A percentile compares a stretch with the other conserved stretches of the same genome.
These are phyloP conservation scores for Starmerella powellii DNA, from an alignment of 805 yeast species.

Conservation along the genomic window DNA sequence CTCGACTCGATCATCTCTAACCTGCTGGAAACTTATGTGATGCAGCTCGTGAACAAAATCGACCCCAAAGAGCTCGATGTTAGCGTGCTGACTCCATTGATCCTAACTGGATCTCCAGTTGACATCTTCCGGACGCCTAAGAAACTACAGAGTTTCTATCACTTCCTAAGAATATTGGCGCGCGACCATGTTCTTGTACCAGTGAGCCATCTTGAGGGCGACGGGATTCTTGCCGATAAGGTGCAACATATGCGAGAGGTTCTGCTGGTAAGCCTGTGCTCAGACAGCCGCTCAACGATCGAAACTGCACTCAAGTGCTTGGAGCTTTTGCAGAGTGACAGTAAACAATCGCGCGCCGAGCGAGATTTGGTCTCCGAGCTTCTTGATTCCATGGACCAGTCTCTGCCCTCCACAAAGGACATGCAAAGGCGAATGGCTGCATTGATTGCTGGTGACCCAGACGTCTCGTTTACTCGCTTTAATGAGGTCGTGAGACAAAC, in stretches of 20 bases:
- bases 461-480: not conserved
- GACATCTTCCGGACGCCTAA: not conserved
- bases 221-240: not conserved
- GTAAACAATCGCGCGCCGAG: not conserved
- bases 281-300: not conserved
- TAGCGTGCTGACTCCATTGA: too few species aligned
- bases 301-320: slow-evolving; percentile 2
- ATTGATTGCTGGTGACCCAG: not conserved
- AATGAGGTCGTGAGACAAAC: not conserved
- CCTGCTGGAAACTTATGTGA: too few species aligned
- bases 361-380: slow-evolving; percentile 5
- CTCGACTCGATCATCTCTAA: too few species aligned
- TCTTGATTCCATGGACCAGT: slow-evolving; percentile 4
- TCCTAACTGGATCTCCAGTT: too few species aligned
- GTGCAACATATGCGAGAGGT: not conserved
- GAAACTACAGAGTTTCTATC: not conserved
- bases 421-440: slow-evolving; percentile 1
- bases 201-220: not conserved
- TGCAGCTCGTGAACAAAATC: too few species aligned
- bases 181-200: not conserved
- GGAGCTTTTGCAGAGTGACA: slow-evolving; percentile 7
- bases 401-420: not conserved
- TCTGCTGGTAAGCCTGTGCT: slow-evolving; percentile 1
- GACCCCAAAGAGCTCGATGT: too few species aligned
- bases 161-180: not conserved